Evolutionary conservation across 345 rosid species (phyloP).

Genomic region (Nasturtium officinale): DNA sequence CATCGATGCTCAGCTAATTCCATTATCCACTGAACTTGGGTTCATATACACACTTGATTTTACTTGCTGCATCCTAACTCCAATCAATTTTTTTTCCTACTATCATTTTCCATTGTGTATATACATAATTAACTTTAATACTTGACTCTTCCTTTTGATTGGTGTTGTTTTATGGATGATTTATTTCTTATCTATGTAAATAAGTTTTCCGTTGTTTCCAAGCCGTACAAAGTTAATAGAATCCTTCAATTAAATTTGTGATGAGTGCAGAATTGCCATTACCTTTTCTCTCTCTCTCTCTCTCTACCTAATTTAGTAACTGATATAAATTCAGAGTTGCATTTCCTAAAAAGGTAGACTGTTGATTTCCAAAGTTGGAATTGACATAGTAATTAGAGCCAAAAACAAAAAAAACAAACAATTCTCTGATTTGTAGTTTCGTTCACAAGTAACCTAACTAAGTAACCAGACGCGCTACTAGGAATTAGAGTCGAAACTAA

Average conservation of each 20-base stretch:
- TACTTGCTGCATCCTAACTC: conserved; percentile 13
- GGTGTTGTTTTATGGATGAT: neutral
- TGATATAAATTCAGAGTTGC: neutral
- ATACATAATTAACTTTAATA: neutral
- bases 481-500: neutral
- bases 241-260: neutral
- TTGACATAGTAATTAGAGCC: neutral
- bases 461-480: conserved; percentile 11
- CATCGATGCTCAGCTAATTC: conserved; percentile 82
- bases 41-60: conserved; percentile 3
- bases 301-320: neutral
- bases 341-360: neutral
- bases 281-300: neutral
- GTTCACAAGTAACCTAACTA: conserved; percentile 21
- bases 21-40: conserved; percentile 3
- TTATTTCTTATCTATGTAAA: neutral
- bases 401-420: neutral
- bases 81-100: neutral
- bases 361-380: conserved; percentile 1
- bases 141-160: neutral
- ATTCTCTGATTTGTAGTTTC: conserved; percentile 25
- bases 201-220: neutral
- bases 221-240: neutral
- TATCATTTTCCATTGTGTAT: conserved; percentile 14
- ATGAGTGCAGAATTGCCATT: neutral